phyloP scores from a whole-genome alignment of 202 grass and related monocot genomes.

The Panicum virgatum region DNA sequence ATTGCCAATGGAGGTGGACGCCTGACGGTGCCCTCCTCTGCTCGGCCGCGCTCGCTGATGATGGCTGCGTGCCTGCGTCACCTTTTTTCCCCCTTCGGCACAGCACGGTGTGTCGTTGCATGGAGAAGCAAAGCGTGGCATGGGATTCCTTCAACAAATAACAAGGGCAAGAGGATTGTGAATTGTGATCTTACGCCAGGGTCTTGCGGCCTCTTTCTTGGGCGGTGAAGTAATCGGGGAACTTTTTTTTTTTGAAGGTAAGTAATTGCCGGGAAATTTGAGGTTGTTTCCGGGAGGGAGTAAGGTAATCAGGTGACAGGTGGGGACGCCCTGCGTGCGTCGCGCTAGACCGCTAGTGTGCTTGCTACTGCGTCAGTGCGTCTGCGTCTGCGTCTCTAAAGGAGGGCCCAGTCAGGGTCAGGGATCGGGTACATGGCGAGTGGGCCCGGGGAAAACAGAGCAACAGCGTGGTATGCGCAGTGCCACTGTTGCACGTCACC shows the following conservation, averaged over 20 bases:
- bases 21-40: not conserved
- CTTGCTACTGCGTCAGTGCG: not conserved
- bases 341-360: not conserved
- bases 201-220: not conserved
- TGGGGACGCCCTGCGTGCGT: not conserved
- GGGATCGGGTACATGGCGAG: conserved; percentile 2
- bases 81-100: not conserved
- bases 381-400: not conserved
- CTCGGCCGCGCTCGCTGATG: not conserved
- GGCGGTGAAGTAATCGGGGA: not conserved
- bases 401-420: not conserved
- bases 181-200: too few species aligned
- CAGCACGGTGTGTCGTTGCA: not conserved
- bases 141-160: not conserved
- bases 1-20: not conserved
- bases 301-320: not conserved
- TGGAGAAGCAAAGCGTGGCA: not conserved
- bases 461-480: not conserved
- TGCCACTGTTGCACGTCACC: not conserved
- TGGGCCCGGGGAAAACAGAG: not conserved
- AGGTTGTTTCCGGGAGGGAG: not conserved
- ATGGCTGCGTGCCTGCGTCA: not conserved
- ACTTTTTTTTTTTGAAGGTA: too few species aligned
- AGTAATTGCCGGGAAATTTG: not conserved
- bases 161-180: not conserved